Conservation (phyloP, 129 eudicot species). For the Lactuca sativa region DNA sequence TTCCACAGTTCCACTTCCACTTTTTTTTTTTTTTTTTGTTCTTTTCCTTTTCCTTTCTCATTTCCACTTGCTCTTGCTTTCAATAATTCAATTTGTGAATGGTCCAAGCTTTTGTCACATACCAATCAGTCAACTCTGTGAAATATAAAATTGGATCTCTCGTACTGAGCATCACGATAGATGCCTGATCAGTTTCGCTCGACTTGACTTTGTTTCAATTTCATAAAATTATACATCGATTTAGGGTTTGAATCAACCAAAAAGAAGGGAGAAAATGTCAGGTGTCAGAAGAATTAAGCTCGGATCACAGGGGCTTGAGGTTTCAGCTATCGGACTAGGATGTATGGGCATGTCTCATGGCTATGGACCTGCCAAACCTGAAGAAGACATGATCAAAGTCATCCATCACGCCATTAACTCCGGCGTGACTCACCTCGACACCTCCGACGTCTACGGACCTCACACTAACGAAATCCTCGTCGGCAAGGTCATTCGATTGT, state of each 20-base stretch:
- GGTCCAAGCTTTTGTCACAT: not conserved
- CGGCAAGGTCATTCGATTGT: slow-evolving; percentile 35
- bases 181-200: not conserved
- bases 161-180: not conserved
- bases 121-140: not conserved
- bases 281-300: slow-evolving; percentile 33
- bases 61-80: not conserved
- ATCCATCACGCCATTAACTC: slow-evolving; percentile 52
- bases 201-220: not conserved
- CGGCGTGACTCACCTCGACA: slow-evolving; percentile 52
- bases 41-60: not conserved
- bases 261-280: not conserved
- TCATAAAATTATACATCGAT: not conserved
- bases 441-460: slow-evolving; percentile 58
- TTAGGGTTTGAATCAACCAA: not conserved
- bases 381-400: slow-evolving; percentile 43
- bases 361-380: slow-evolving; percentile 48
- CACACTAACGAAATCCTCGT: slow-evolving; percentile 48
- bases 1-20: no score
- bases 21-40: no score
- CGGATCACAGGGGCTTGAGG: slow-evolving; percentile 52
- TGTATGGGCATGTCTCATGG: slow-evolving; percentile 51
- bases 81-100: not conserved
- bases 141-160: not conserved
- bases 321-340: slow-evolving; percentile 49